Evolutionary conservation across 1,284 basidiomycete genomes (phyloP).

Genomic region (Paramarasmius palmivorus): DNA sequence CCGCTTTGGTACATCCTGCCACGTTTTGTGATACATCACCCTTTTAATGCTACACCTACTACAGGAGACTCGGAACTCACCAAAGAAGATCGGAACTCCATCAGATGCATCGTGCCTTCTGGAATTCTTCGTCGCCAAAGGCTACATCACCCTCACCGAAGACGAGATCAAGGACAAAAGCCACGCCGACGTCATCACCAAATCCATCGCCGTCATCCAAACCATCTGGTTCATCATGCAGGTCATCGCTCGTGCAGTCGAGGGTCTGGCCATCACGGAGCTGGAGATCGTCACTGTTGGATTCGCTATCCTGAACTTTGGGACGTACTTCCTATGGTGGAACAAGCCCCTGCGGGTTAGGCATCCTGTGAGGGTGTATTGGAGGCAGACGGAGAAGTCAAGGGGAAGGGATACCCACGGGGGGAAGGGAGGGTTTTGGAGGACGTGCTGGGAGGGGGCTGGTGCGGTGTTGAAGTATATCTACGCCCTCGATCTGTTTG

Average conservation of each 20-base stretch:
- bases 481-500: too few relatives aligned
- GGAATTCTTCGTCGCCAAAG: not conserved
- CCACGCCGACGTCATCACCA: not conserved
- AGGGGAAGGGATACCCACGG: too few relatives aligned
- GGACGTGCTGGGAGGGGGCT: too few relatives aligned
- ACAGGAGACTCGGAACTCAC: not conserved
- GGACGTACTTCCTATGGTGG: not conserved
- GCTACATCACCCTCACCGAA: not conserved
- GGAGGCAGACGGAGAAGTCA: too few relatives aligned
- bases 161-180: slow-evolving; percentile 1
- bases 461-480: too few relatives aligned
- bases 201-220: not conserved
- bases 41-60: too few relatives aligned
- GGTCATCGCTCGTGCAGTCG: not conserved
- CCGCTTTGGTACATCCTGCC: too few relatives aligned
- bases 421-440: too few relatives aligned
- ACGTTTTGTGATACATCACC: too few relatives aligned
- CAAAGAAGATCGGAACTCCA: not conserved
- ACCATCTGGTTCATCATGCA: not conserved
- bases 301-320: not conserved
- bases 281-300: not conserved
- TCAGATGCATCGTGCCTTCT: not conserved
- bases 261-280: not conserved
- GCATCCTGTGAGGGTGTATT: not conserved
- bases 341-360: slow-evolving; percentile 1